These are phyloP conservation scores for Yamadazyma sp. DNA, from an alignment of 805 yeast genomes.

Conservation along the genomic window DNA sequence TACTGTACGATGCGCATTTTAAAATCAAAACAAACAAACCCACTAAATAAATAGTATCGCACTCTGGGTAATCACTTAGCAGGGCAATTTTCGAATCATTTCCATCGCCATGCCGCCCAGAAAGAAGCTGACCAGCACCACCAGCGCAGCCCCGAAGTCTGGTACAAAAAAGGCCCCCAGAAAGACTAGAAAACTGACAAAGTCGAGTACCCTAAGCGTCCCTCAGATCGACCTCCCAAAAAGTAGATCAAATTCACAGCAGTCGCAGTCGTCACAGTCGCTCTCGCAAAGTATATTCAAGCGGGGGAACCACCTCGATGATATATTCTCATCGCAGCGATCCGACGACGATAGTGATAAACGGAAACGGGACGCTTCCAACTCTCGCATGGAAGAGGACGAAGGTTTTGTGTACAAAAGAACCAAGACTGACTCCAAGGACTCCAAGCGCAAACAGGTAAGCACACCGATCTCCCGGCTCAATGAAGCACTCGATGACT, in stretches of 20 bases:
- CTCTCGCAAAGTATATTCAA: slow-evolving; percentile 12
- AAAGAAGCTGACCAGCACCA: too few species aligned
- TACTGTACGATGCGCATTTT: too few species aligned
- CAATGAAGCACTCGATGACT: slow-evolving; percentile 19
- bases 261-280: slow-evolving; percentile 1
- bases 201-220: too few species aligned
- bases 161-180: slow-evolving; percentile 1
- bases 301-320: slow-evolving; percentile 13
- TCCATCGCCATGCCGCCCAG: too few species aligned
- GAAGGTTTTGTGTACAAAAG: slow-evolving; percentile 35
- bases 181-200: neutral
- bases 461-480: slow-evolving; percentile 27
- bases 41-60: neutral
- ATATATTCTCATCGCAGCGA: slow-evolving; percentile 13
- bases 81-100: too few species aligned
- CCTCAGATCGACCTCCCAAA: neutral
- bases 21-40: slow-evolving; percentile 5
- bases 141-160: too few species aligned
- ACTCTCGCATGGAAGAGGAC: slow-evolving; percentile 22
- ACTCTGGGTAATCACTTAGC: neutral
- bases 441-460: slow-evolving; percentile 13
- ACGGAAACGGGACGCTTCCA: slow-evolving; percentile 1
- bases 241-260: neutral
- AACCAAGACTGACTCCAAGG: slow-evolving; percentile 15
- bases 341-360: slow-evolving; percentile 3